These are phyloP conservation scores for Rhodotorula sp. DNA, from an alignment of 1,284 basidiomycete species.

Conservation along the genomic window DNA sequence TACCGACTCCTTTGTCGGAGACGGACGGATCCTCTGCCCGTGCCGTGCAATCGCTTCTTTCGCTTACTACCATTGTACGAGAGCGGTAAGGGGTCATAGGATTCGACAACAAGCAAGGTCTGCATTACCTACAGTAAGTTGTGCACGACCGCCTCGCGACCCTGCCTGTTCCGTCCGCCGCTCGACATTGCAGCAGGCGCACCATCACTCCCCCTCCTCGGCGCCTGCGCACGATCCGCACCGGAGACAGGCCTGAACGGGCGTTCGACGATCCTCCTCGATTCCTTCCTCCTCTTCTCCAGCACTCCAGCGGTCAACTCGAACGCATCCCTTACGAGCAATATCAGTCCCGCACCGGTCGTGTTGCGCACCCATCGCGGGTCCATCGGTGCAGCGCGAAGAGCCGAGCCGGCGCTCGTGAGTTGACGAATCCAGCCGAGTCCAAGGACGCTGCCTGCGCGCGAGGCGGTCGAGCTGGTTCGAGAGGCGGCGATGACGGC, in stretches of 20 bases:
- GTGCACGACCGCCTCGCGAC: conserved; percentile 13
- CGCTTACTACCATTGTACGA: background rate
- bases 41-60: too few relatives aligned
- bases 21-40: too few relatives aligned
- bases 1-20: too few relatives aligned
- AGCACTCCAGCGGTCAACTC: conserved; percentile 29
- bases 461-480: background rate
- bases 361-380: conserved; percentile 43
- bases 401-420: background rate
- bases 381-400: conserved; percentile 14
- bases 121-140: background rate
- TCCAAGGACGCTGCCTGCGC: background rate
- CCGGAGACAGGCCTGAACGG: conserved; percentile 26
- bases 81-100: background rate
- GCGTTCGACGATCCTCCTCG: conserved; percentile 36
- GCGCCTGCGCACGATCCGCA: background rate
- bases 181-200: background rate
- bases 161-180: conserved; percentile 2
- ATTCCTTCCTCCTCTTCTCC: conserved; percentile 34
- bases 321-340: conserved; percentile 36
- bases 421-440: conserved; percentile 11
- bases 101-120: too few relatives aligned
- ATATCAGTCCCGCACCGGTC: conserved; percentile 36
- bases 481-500: conserved; percentile 12
- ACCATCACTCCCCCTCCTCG: background rate